Evolutionary conservation across 169 alveolate species (phyloP).

Genomic region (Cryptosporidium ubiquitum): DNA sequence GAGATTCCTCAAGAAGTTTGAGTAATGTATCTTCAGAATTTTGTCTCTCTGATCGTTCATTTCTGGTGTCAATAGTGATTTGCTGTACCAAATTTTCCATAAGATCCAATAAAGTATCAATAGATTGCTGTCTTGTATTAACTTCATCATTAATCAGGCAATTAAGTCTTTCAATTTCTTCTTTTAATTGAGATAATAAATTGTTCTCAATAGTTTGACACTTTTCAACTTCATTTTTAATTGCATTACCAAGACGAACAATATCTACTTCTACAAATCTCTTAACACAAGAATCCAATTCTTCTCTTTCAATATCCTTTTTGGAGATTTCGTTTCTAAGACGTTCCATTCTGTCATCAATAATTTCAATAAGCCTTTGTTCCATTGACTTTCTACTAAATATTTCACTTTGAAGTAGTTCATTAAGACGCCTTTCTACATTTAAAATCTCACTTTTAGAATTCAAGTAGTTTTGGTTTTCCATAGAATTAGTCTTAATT

Average conservation of each 20-base stretch:
- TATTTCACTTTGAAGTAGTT: slow-evolving; percentile 53
- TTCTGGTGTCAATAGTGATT: slow-evolving; percentile 49
- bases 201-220: slow-evolving; percentile 41
- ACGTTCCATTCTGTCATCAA: slow-evolving; percentile 53
- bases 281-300: slow-evolving; percentile 56
- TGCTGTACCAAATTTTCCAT: slow-evolving; percentile 71
- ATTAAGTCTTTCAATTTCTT: slow-evolving; percentile 27
- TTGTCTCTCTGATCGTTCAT: slow-evolving; percentile 69
- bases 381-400: slow-evolving; percentile 56
- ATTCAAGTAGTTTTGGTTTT: neutral
- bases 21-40: slow-evolving; percentile 47
- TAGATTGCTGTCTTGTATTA: slow-evolving; percentile 65
- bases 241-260: slow-evolving; percentile 59
- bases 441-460: neutral
- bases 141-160: slow-evolving; percentile 37
- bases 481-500: neutral
- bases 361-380: slow-evolving; percentile 48
- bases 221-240: slow-evolving; percentile 46
- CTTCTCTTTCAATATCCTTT: slow-evolving; percentile 58
- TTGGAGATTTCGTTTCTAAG: slow-evolving; percentile 28
- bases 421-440: slow-evolving; percentile 32
- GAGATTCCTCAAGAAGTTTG: slow-evolving; percentile 50
- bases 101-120: slow-evolving; percentile 50
- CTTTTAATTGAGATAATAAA: slow-evolving; percentile 13
- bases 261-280: slow-evolving; percentile 69